A percentile compares a stretch with the other conserved stretches of the same genome.
phyloP scores from a whole-genome alignment of 768 basidiomycete species.

The Austroboletus eburneus region DNA sequence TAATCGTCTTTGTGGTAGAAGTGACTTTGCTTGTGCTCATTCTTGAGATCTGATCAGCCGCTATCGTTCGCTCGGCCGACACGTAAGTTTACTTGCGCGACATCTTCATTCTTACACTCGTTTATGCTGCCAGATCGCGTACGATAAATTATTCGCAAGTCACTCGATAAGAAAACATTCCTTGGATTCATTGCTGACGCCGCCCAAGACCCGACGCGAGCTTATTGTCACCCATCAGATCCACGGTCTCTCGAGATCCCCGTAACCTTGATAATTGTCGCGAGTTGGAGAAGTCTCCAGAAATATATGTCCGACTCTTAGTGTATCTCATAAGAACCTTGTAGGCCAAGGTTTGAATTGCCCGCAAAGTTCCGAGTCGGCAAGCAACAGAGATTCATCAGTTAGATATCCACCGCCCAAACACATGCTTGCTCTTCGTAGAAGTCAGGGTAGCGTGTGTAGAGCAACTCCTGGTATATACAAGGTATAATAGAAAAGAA shows the following conservation, averaged over 20 bases:
- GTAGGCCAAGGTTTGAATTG: background rate
- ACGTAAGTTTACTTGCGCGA: too few species aligned
- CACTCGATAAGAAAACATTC: background rate
- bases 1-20: conserved; percentile 61
- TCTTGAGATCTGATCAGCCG: conserved; percentile 29
- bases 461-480: conserved; percentile 18
- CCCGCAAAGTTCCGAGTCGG: conserved; percentile 1
- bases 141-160: too few species aligned
- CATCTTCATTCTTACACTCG: background rate
- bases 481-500: conserved; percentile 14
- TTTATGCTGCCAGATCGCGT: conserved; percentile 4
- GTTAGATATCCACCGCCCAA: background rate
- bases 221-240: conserved; percentile 13
- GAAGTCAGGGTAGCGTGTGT: conserved; percentile 4
- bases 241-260: conserved; percentile 16
- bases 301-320: background rate
- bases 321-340: conserved; percentile 4
- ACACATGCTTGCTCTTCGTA: background rate
- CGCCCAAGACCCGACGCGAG: conserved; percentile 5
- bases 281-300: background rate
- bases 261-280: conserved; percentile 11
- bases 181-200: background rate
- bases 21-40: conserved; percentile 63
- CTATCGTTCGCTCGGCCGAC: conserved; percentile 7
- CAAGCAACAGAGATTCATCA: conserved; percentile 2